A percentile compares a stretch with the other conserved stretches of the same genome.
These are phyloP conservation scores for Candida suzukii DNA, from an alignment of 805 yeast genomes.

Conservation along the genomic window DNA sequence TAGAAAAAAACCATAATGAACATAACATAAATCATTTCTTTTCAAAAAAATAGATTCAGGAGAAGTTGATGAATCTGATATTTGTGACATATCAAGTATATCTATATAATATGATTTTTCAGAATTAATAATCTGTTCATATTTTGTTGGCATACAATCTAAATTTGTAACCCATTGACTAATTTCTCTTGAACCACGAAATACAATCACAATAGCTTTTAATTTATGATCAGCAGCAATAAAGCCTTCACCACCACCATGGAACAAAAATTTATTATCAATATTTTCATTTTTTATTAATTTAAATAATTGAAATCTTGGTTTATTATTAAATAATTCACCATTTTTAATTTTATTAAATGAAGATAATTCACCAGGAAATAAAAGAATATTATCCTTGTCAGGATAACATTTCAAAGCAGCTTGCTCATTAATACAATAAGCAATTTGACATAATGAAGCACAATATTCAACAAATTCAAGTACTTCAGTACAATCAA, in stretches of 20 bases:
- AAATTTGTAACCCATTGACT: conserved; percentile 15
- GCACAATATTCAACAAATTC: background rate
- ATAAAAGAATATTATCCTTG: conserved; percentile 5
- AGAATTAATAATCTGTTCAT: background rate
- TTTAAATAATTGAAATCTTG: background rate
- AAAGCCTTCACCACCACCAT: conserved; percentile 17
- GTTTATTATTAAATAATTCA: background rate
- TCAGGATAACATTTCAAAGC: conserved; percentile 3
- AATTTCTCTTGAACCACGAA: conserved; percentile 12
- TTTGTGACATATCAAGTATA: background rate
- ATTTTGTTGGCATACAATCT: conserved; percentile 6
- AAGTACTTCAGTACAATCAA: background rate
- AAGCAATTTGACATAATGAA: conserved; percentile 10
- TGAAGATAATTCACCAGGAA: conserved; percentile 4
- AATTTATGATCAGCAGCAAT: conserved; percentile 11
- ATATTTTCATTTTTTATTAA: background rate
- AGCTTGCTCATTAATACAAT: conserved; percentile 12
- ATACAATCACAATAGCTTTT: conserved; percentile 7
- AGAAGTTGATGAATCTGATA: background rate
- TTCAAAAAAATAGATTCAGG: background rate
- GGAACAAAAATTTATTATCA: conserved; percentile 2
- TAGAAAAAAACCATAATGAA: conserved; percentile 12
- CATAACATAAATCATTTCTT: conserved; percentile 2
- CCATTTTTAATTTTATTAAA: background rate
- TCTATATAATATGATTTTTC: background rate